Evolutionary conservation across 2,329 filamentous ascomycete genomes (phyloP), one percentile per base, ranked within the genome.

Genomic region (Exophiala alcalophila): DNA sequence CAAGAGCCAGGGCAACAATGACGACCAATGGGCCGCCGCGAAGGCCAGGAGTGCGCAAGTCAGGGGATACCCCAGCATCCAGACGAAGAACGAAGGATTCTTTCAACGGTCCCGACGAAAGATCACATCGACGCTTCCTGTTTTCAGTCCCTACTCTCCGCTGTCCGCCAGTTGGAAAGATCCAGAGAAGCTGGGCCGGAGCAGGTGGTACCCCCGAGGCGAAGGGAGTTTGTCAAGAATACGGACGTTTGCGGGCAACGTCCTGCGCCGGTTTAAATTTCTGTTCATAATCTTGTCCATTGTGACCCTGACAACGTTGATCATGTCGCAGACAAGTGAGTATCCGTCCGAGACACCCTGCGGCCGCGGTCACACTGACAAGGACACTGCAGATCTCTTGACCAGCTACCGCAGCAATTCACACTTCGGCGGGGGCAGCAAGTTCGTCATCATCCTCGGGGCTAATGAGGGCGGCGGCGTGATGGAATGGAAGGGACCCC

Each of bases 401-500:
- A 69, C 73, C 50, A 60, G 66, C 48, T 95, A 86, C 72, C 80
- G 88, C 58, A 77, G 86, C 67, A 76, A 83, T 32, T 70, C 81
- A 24, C 76, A 76, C 66, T 72, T 94, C 3, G 90, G 91, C 36
- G 86, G 86, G 34, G 92, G 92, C 14, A 82, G 83, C 61, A 97
- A 95, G 60, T 90, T 85, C 60, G 92, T 98, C 53, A 84, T 98
- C 40, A 89, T 98, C 50, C 73, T 97, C 14, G 90, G 86, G 16
- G 90, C 92, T 41, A 98, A 98, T 60, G 78, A 94, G 52, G 92
- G 92, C 34, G 92, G 92, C 47, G 92, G 92, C 58, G 92, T 98
- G 5, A 97, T 97, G 89, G 91, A 96, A 61, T 96, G 89, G 91
- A 98, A 98, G 66, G 91, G 91, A 0, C 86, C 91, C 14, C 80